Evolutionary conservation across 208 protist genomes (phyloP).

Genomic region (Crithidia sp.): DNA sequence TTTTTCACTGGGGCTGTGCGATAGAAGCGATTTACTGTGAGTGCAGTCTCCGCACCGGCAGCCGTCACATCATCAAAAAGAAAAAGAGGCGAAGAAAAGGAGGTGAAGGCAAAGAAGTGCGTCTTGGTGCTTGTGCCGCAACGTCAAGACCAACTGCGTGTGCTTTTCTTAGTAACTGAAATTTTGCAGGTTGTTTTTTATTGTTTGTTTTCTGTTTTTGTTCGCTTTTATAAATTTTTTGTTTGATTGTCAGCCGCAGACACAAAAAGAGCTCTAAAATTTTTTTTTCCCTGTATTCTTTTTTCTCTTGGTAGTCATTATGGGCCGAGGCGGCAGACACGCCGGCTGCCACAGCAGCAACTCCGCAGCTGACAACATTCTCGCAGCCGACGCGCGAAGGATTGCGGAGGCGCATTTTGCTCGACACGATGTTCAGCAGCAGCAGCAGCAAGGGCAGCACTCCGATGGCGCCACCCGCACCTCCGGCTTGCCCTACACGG

Average conservation of each 20-base stretch:
- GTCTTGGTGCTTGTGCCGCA: no score
- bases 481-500: neutral
- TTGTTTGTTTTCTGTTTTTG: conserved; percentile 19
- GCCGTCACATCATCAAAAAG: no score
- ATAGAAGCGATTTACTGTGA: no score
- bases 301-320: neutral
- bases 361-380: neutral
- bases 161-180: neutral
- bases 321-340: conserved; percentile 11
- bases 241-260: conserved; percentile 8
- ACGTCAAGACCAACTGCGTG: neutral
- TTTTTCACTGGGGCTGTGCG: no score
- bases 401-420: neutral
- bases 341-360: neutral
- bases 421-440: neutral
- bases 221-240: neutral
- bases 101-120: no score
- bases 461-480: neutral
- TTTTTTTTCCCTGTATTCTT: conserved; percentile 5
- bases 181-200: neutral
- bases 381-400: conserved; percentile 1
- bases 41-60: no score
- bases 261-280: neutral
- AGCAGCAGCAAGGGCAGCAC: neutral
- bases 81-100: no score